Percentiles rank a stretch among this genome's conserved stretches.
Conservation (phyloP, 1,284 basidiomycete genomes). For the Fistulina hepatica region DNA sequence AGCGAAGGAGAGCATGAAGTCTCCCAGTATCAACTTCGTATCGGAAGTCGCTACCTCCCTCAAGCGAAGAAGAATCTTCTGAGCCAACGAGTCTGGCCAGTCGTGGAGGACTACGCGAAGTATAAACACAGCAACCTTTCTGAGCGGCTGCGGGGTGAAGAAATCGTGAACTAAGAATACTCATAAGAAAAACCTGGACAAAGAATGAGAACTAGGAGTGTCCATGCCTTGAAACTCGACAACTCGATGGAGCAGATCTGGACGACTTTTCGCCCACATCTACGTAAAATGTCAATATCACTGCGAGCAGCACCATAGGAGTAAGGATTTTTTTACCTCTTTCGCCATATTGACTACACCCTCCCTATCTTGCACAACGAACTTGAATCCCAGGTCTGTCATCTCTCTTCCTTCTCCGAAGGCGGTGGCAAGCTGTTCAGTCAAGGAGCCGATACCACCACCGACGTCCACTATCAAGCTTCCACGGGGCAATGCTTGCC, state of each 20-base stretch:
- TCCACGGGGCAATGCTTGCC: conserved; percentile 42
- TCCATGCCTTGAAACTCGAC: conserved; percentile 45
- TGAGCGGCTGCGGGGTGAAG: conserved; percentile 50
- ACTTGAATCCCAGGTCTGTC: conserved; percentile 39
- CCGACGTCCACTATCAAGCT: conserved; percentile 64
- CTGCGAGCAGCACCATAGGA: background rate
- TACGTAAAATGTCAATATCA: conserved; percentile 17
- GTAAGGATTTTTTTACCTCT: conserved; percentile 29
- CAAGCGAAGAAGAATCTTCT: conserved; percentile 37
- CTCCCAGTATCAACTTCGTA: conserved; percentile 55
- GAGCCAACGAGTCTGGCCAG: conserved; percentile 57
- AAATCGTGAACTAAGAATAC: conserved; percentile 50
- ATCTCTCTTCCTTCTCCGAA: conserved; percentile 28
- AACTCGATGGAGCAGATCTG: conserved; percentile 47
- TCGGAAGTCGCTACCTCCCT: conserved; percentile 37
- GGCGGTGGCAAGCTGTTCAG: conserved; percentile 50
- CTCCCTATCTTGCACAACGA: conserved; percentile 60
- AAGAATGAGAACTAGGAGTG: background rate
- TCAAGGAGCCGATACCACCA: conserved; percentile 65
- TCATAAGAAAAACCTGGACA: background rate
- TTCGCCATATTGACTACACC: conserved; percentile 52
- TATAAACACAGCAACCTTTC: conserved; percentile 49
- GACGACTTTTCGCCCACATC: conserved; percentile 53
- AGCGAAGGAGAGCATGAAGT: conserved; percentile 57
- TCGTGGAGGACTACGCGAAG: conserved; percentile 63